These are phyloP conservation scores for Penicillium palitans DNA, from an alignment of 2,329 filamentous ascomycete genomes.

Conservation along the genomic window DNA sequence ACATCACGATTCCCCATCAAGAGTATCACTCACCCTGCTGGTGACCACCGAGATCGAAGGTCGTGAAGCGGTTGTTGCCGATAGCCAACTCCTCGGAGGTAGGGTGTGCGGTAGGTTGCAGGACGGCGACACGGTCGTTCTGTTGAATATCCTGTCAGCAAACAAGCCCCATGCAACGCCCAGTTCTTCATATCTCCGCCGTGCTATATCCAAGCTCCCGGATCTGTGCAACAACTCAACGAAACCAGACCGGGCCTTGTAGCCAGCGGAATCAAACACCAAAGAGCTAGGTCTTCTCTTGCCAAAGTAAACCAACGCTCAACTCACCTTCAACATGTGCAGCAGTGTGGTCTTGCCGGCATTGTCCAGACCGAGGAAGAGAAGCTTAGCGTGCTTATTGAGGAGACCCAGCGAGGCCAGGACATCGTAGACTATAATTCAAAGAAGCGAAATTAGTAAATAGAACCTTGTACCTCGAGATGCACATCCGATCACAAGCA, in stretches of 20 bases:
- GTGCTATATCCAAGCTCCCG: background rate
- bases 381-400: slow-evolving; percentile 94
- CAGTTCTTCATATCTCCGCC: background rate
- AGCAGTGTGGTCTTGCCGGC: slow-evolving; percentile 91
- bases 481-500: slow-evolving; percentile 12
- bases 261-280: background rate
- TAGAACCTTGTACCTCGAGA: background rate
- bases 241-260: background rate
- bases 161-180: background rate
- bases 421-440: slow-evolving; percentile 74
- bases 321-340: slow-evolving; percentile 87
- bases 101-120: slow-evolving; percentile 87
- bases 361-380: slow-evolving; percentile 92
- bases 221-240: background rate
- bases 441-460: slow-evolving; percentile 14
- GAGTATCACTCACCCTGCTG: slow-evolving; percentile 69
- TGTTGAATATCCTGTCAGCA: slow-evolving; percentile 36
- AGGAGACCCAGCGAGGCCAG: slow-evolving; percentile 82
- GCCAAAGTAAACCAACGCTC: background rate
- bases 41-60: slow-evolving; percentile 90
- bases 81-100: slow-evolving; percentile 92
- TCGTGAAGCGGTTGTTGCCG: slow-evolving; percentile 91
- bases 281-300: background rate
- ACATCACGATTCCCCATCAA: background rate
- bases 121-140: slow-evolving; percentile 90